Evolutionary conservation across 2,329 filamentous ascomycete genomes (phyloP), one percentile per base, ranked within the genome.

Genomic region (Stachybotrys echinatus): DNA sequence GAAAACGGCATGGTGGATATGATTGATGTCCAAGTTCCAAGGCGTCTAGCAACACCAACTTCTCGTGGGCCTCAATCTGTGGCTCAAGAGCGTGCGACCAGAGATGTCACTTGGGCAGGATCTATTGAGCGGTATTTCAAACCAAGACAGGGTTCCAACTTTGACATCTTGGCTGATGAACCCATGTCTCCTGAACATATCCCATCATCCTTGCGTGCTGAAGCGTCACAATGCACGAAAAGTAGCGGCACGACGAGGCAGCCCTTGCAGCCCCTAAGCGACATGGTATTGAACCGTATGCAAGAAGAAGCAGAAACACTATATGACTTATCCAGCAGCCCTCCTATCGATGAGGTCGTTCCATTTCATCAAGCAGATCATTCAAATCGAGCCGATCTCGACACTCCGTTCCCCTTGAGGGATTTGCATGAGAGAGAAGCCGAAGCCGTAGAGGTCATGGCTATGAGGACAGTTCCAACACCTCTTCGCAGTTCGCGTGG

Each of bases 81-180:
- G 10, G 14, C 27, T n/a, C n/a, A n/a, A 34, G 27, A 8, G 10
- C 14, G 10, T 5, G 27, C 10, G 5, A 8, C 5, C 27, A 34
- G 27, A 3, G 5, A 8, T 14, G 34, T 31, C 23, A 51, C 49
- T 17, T 50, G 49, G 21, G 50, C 51, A n/a, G 55, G 59, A 42
- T 58, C 56, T 17, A 70, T 70, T 48, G 57, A 62, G 23, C 57
- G 52, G 27, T 70, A 67, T 53, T 64, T 70, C 37, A 58, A 52
- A 22, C 54, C 59, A 7, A 54, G 48, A 17, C 48, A 49, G 12
- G 50, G 54, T 14, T 44, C 58, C 17, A 56, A 59, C 18, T 65
- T 70, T 40, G 53, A 64, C 18, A 70, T 70, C 55, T 63, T 63
- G 46, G 61, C 54, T 22, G 67, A 70, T 54, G 57, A 65, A 34